These are phyloP conservation scores for Aspergillus sergii DNA, from an alignment of 2,329 filamentous ascomycete genomes.

Conservation along the genomic window DNA sequence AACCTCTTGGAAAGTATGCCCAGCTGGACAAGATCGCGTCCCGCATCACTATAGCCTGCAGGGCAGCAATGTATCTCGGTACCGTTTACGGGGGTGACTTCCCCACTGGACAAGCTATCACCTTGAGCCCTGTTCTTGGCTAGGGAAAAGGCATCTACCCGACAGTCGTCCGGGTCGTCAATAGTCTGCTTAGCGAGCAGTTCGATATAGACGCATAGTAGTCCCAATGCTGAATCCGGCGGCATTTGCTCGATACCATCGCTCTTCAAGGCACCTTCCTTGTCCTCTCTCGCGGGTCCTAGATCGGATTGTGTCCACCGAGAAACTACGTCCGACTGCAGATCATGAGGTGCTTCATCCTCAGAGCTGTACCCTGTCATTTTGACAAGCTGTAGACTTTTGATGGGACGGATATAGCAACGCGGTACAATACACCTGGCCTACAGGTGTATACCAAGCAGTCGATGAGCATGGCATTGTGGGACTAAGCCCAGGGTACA, in stretches of 20 bases:
- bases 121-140: constrained; percentile 52
- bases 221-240: constrained; percentile 73
- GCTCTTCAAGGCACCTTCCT: background rate
- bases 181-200: constrained; percentile 45
- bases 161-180: constrained; percentile 59
- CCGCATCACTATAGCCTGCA: constrained; percentile 51
- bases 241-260: constrained; percentile 65
- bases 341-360: constrained; percentile 4
- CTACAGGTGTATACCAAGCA: constrained; percentile 30
- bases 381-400: constrained; percentile 17
- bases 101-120: constrained; percentile 28
- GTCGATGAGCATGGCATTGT: constrained; percentile 37
- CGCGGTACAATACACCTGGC: constrained; percentile 24
- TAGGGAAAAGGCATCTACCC: constrained; percentile 42
- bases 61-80: constrained; percentile 40
- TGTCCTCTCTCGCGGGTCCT: background rate
- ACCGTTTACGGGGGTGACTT: constrained; percentile 26
- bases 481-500: constrained; percentile 22
- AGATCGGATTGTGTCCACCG: background rate
- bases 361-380: constrained; percentile 23
- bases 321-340: background rate
- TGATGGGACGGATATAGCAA: constrained; percentile 12
- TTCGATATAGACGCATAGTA: constrained; percentile 74
- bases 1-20: constrained; percentile 88
- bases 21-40: constrained; percentile 76